A percentile compares a stretch with the other conserved stretches of the same genome.
Evolutionary conservation across 1,139 yeast species (phyloP).

Genomic region (Kodamaea sp.): DNA sequence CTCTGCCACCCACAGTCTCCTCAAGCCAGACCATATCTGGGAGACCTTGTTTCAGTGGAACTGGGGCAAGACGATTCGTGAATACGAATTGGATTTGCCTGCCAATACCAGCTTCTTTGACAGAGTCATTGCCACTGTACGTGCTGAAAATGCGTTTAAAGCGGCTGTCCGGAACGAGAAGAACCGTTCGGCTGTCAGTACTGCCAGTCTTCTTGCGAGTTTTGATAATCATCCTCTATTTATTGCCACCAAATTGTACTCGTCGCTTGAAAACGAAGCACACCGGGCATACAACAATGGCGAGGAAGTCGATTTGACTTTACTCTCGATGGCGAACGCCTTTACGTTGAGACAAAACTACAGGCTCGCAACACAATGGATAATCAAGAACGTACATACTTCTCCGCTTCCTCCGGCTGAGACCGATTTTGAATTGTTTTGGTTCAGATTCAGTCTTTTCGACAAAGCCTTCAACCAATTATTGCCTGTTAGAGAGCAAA

Average conservation of each 20-base stretch:
- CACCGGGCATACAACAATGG: too few relatives aligned
- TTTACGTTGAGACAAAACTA: background rate
- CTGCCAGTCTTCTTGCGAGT: too few relatives aligned
- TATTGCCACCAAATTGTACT: too few relatives aligned
- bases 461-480: constrained; percentile 23
- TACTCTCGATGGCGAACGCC: background rate
- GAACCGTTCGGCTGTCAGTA: too few relatives aligned
- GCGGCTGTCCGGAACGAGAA: too few relatives aligned
- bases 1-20: background rate
- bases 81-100: too few relatives aligned
- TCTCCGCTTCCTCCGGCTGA: background rate
- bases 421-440: constrained; percentile 23
- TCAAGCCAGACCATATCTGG: constrained; percentile 3
- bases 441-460: constrained; percentile 26
- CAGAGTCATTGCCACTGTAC: too few relatives aligned
- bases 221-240: too few relatives aligned
- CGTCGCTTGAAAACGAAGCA: too few relatives aligned
- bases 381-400: background rate
- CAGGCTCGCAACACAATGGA: background rate
- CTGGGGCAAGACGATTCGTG: constrained; percentile 2
- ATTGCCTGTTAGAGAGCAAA: constrained; percentile 13
- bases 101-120: too few relatives aligned
- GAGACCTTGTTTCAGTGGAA: constrained; percentile 1
- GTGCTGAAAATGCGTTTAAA: too few relatives aligned
- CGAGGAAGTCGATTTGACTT: background rate